phyloP scores from a whole-genome alignment of 2,329 filamentous ascomycete genomes.

The Neonectria coccinea region DNA sequence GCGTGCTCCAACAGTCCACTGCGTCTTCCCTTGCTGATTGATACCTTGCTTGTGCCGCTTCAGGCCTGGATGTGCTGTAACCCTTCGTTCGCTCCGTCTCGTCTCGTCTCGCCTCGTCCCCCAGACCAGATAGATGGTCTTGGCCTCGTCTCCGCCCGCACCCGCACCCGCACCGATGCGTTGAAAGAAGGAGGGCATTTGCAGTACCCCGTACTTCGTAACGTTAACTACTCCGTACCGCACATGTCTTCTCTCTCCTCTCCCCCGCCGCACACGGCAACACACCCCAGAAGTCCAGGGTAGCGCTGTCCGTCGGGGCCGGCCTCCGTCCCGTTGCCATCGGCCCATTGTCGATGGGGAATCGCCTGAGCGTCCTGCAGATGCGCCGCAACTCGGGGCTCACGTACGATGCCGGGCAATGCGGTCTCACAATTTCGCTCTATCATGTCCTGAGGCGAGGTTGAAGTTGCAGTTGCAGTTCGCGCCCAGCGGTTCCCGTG shows the following conservation, averaged over 20 bases:
- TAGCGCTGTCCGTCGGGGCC: constrained; percentile 27
- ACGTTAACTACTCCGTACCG: no score
- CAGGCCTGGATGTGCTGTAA: not conserved
- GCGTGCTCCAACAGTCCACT: constrained; percentile 37
- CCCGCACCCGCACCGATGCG: constrained; percentile 4
- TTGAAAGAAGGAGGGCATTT: constrained; percentile 7
- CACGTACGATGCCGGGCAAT: constrained; percentile 17
- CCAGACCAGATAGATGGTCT: not conserved
- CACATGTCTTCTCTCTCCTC: not conserved
- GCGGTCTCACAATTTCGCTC: constrained; percentile 8
- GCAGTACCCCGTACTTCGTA: not conserved
- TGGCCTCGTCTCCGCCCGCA: constrained; percentile 2
- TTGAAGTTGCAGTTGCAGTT: not conserved
- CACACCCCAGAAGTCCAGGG: not conserved
- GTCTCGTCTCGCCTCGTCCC: constrained; percentile 5
- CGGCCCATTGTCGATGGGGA: constrained; percentile 42
- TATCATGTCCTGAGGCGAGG: not conserved
- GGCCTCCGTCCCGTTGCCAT: constrained; percentile 34
- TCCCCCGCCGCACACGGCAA: constrained; percentile 16
- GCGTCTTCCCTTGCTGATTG: constrained; percentile 2
- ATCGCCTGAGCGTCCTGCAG: constrained; percentile 44
- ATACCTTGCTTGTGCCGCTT: not conserved
- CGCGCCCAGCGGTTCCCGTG: not conserved
- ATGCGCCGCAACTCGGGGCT: constrained; percentile 25
- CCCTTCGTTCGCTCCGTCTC: not conserved